Evolutionary conservation across 129 eudicot genomes (phyloP).

Genomic region (Artemisia tridentata): DNA sequence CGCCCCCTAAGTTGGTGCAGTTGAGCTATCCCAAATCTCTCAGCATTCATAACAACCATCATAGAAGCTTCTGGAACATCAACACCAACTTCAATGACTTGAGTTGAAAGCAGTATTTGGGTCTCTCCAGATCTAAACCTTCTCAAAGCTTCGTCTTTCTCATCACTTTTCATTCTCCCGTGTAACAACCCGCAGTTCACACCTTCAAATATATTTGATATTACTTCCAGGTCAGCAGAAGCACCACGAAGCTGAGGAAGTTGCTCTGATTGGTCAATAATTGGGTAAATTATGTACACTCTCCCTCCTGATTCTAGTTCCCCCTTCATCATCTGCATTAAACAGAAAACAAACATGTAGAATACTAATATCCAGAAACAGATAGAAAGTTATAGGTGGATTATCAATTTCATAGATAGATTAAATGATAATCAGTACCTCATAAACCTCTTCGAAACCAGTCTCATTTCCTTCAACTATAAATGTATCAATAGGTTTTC

Average conservation of each 20-base stretch:
- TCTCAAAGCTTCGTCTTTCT: constrained; percentile 73
- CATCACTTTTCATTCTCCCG: constrained; percentile 82
- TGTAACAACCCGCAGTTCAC: constrained; percentile 74
- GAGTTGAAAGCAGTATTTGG: constrained; percentile 79
- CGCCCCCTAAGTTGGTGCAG: constrained; percentile 96
- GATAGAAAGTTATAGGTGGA: not conserved
- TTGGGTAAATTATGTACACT: constrained; percentile 81
- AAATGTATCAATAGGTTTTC: constrained; percentile 69
- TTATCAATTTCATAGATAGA: constrained; percentile 3
- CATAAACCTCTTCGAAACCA: constrained; percentile 78
- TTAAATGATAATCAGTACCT: constrained; percentile 42
- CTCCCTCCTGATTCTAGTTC: constrained; percentile 83
- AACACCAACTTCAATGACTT: constrained; percentile 88
- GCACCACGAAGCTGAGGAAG: constrained; percentile 96
- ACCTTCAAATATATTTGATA: constrained; percentile 49
- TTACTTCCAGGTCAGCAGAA: constrained; percentile 70
- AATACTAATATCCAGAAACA: not conserved
- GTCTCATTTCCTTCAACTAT: constrained; percentile 68
- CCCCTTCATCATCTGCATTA: constrained; percentile 72
- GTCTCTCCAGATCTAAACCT: constrained; percentile 82
- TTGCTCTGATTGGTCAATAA: constrained; percentile 79
- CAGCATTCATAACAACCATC: constrained; percentile 99
- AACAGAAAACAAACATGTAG: not conserved
- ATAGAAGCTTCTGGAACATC: constrained; percentile 98
- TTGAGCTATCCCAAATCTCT: constrained; percentile 95